Evolutionary conservation across 2,329 filamentous ascomycete genomes (phyloP).

Genomic region (Alternaria dauci): DNA sequence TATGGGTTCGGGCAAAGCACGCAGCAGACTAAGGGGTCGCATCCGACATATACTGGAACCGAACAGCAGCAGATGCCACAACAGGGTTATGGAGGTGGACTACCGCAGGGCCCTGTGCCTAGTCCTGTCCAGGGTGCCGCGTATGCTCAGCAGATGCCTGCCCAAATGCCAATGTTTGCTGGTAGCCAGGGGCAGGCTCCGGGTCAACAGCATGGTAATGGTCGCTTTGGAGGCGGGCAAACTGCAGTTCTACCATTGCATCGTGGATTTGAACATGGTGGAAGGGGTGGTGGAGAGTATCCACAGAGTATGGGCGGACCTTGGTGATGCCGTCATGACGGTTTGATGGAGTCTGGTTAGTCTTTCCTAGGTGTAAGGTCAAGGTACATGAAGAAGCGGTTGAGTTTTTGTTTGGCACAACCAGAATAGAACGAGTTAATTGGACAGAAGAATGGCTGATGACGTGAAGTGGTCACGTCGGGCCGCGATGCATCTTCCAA

Average conservation of each 20-base stretch:
- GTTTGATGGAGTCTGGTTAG: neutral
- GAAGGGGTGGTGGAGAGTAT: slow-evolving; percentile 7
- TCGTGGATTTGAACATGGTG: neutral
- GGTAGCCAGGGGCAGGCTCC: neutral
- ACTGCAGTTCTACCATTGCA: neutral
- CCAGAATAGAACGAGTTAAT: neutral
- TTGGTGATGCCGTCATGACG: slow-evolving; percentile 2
- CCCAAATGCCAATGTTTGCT: neutral
- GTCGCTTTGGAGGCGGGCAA: neutral
- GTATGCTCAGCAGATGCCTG: slow-evolving; percentile 6
- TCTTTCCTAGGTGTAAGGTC: neutral
- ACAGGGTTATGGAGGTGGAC: neutral
- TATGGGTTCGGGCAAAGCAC: slow-evolving; percentile 19
- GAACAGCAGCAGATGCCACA: slow-evolving; percentile 5
- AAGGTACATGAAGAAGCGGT: neutral
- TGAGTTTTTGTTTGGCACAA: neutral
- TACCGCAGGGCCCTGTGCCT: neutral
- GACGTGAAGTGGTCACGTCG: neutral
- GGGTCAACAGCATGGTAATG: neutral
- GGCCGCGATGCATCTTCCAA: neutral
- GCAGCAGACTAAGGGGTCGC: slow-evolving; percentile 5
- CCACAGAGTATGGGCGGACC: slow-evolving; percentile 20
- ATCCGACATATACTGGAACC: neutral
- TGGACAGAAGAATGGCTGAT: neutral
- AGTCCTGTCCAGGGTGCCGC: slow-evolving; percentile 5